phyloP scores from a whole-genome alignment of 768 basidiomycete species.

The Macrocybe gigantea region DNA sequence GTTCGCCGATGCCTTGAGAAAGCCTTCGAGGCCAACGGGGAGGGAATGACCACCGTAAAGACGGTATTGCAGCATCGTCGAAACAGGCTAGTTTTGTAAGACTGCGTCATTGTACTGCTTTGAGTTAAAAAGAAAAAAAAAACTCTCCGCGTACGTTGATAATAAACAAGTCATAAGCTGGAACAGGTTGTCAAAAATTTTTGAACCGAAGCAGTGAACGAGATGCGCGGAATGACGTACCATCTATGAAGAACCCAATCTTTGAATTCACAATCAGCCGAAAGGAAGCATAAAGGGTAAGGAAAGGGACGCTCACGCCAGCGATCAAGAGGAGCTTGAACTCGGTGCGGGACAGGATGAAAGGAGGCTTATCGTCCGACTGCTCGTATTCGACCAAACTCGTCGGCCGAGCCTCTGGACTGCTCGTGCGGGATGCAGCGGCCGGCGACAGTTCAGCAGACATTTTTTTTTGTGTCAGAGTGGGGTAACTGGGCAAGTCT shows the following conservation, averaged over 20 bases:
- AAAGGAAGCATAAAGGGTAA: not conserved
- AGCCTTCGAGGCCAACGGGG: constrained; percentile 51
- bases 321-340: constrained; percentile 57
- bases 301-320: constrained; percentile 34
- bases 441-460: too few species aligned
- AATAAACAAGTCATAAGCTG: constrained; percentile 68
- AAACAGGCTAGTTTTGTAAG: constrained; percentile 40
- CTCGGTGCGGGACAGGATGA: constrained; percentile 34
- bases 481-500: too few species aligned
- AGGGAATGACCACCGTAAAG: constrained; percentile 47
- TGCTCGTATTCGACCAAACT: constrained; percentile 21
- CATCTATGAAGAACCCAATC: constrained; percentile 72
- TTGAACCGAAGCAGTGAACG: not conserved
- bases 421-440: too few species aligned
- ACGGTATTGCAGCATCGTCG: constrained; percentile 63
- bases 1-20: constrained; percentile 62
- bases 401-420: too few species aligned
- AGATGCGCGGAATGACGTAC: constrained; percentile 25
- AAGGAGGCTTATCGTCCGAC: constrained; percentile 18
- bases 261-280: constrained; percentile 11
- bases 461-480: too few species aligned
- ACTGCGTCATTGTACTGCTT: too few species aligned
- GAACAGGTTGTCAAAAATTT: constrained; percentile 1
- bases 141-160: constrained; percentile 45
- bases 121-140: not conserved